A percentile compares a stretch with the other conserved stretches of the same genome.
phyloP scores from a whole-genome alignment of 2,329 filamentous ascomycete species.

The Cladophialophora chaetospira region DNA sequence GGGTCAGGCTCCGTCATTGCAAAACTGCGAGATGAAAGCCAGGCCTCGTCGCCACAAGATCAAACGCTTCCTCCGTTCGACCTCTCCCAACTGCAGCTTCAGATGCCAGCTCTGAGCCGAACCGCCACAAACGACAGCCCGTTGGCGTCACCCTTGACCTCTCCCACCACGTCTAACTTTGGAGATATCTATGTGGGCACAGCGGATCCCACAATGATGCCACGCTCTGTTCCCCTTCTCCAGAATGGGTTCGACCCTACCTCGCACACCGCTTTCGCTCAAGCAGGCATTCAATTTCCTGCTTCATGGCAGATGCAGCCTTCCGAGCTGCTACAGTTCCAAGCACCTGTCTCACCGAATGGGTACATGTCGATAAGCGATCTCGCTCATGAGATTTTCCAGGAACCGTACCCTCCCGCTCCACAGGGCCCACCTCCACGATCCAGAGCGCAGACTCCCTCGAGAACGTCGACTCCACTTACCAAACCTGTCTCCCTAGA shows the following conservation, averaged over 20 bases:
- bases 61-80: slow-evolving; percentile 31
- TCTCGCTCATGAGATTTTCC: slow-evolving; percentile 34
- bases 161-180: slow-evolving; percentile 26
- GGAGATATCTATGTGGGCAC: slow-evolving; percentile 22
- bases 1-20: slow-evolving; percentile 35
- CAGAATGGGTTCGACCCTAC: slow-evolving; percentile 28
- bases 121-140: slow-evolving; percentile 27
- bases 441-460: slow-evolving; percentile 19
- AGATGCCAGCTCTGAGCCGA: slow-evolving; percentile 27
- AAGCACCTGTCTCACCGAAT: slow-evolving; percentile 28
- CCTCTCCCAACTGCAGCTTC: slow-evolving; percentile 28
- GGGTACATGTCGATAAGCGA: slow-evolving; percentile 33
- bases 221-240: slow-evolving; percentile 29
- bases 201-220: slow-evolving; percentile 21
- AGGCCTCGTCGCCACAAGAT: slow-evolving; percentile 24
- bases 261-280: slow-evolving; percentile 28
- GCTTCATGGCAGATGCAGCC: slow-evolving; percentile 32
- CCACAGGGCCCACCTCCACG: not conserved
- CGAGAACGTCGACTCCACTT: slow-evolving; percentile 22
- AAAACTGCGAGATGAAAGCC: slow-evolving; percentile 32
- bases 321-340: slow-evolving; percentile 30
- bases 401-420: slow-evolving; percentile 15
- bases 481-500: slow-evolving; percentile 28
- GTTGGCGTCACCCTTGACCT: slow-evolving; percentile 28
- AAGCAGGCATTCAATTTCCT: slow-evolving; percentile 31